phyloP scores from a whole-genome alignment of 2,329 filamentous ascomycete genomes.

The Drechslerella stenobrocha region DNA sequence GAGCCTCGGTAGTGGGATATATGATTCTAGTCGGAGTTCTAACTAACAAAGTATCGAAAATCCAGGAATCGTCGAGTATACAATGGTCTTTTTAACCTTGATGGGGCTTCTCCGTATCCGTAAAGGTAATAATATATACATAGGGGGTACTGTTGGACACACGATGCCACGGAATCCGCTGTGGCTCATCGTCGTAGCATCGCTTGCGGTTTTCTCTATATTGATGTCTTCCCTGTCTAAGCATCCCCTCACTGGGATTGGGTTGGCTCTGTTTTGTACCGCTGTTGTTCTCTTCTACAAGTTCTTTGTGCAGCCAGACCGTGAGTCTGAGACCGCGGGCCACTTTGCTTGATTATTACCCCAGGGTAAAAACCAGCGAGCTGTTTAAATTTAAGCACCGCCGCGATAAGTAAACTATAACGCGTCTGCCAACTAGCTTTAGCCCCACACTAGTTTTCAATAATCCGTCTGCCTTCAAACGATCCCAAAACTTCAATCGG shows the following conservation, averaged over 20 bases:
- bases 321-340: neutral
- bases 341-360: neutral
- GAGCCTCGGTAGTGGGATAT: neutral
- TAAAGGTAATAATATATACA: neutral
- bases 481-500: slow-evolving; percentile 25
- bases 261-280: neutral
- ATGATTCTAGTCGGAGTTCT: neutral
- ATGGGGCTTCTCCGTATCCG: neutral
- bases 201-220: neutral
- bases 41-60: neutral
- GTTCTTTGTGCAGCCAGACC: neutral
- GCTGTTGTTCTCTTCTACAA: neutral
- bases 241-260: neutral
- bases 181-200: neutral
- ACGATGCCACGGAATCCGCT: neutral
- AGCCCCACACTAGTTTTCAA: slow-evolving; percentile 15
- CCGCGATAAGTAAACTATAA: slow-evolving; percentile 17
- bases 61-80: neutral
- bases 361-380: neutral
- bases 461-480: slow-evolving; percentile 40
- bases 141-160: neutral
- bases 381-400: slow-evolving; percentile 2
- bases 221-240: neutral
- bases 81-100: neutral
- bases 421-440: slow-evolving; percentile 4